phyloP scores from a whole-genome alignment of 2,329 filamentous ascomycete species.

The Xylariales sp. region DNA sequence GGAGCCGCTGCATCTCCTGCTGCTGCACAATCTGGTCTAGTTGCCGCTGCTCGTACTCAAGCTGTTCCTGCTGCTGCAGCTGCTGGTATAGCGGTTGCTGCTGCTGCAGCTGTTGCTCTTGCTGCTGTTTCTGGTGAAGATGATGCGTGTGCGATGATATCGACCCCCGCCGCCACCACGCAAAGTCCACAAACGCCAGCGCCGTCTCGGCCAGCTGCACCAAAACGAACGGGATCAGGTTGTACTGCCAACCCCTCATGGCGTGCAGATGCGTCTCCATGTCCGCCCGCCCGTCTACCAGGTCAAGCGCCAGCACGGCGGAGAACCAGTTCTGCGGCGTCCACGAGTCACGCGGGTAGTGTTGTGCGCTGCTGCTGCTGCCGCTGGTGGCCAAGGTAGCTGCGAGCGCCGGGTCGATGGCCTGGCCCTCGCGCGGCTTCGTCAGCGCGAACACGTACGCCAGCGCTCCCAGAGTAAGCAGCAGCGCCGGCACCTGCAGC shows the following conservation, averaged over 20 bases:
- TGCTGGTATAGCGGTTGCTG: too few relatives aligned
- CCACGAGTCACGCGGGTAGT: constrained; percentile 29
- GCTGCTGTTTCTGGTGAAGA: too few relatives aligned
- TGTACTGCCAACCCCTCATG: constrained; percentile 32
- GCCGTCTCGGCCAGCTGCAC: constrained; percentile 17
- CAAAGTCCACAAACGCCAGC: constrained; percentile 11
- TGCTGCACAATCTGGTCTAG: too few relatives aligned
- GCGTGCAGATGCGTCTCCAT: constrained; percentile 21
- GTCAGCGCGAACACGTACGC: constrained; percentile 31
- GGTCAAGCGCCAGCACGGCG: constrained; percentile 25
- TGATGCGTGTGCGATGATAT: too few relatives aligned
- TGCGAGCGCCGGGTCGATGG: constrained; percentile 23
- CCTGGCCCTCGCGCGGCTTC: constrained; percentile 21
- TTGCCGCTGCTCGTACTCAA: too few relatives aligned
- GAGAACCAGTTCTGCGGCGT: constrained; percentile 35
- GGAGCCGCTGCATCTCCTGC: too few relatives aligned
- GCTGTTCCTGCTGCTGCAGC: too few relatives aligned
- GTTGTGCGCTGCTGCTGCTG: constrained; percentile 13
- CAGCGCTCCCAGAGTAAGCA: constrained; percentile 31
- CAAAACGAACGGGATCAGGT: constrained; percentile 26
- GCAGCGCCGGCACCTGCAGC: constrained; percentile 25
- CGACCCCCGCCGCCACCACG: constrained; percentile 2
- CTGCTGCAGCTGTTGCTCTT: too few relatives aligned
- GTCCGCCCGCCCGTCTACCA: constrained; percentile 17
- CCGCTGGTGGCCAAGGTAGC: too few relatives aligned